Evolutionary conservation across 257 asterid species (phyloP), one percentile per base, ranked within the genome.

Genomic region (Nicotiana benthamiana): DNA sequence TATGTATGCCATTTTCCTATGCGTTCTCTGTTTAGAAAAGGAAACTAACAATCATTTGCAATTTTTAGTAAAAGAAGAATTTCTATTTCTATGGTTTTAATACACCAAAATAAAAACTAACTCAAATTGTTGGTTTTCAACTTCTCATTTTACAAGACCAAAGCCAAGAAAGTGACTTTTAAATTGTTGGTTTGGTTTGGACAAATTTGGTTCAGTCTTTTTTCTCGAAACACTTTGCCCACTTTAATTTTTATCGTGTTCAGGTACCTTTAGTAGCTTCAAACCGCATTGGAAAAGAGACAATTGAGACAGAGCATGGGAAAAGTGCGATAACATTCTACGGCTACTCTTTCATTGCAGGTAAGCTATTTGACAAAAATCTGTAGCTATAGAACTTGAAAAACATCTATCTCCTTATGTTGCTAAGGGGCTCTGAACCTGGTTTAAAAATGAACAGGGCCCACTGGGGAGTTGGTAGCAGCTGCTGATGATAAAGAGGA

Each of bases 241-340:
- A 9, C 34, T n/a, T 7, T 59, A 66, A 68, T 61, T 83, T 80
- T 79, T 79, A 1, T 64, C 74, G 53, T 67, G 54, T 81, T 27
- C 86, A 94, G 99, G 98, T 96, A 34, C 99, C 99, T 83, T 83
- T 94, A 84, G 92, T 96, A 28, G 97, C 97, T 32, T 92, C 99
- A 79, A 96, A 96, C 88, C 97, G 98, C 84, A 77, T 96, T 2
- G 97, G 99, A 12, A 91, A 91, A 85, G 99, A 96, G 89, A 84
- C 83, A 40, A 89, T 96, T 56, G 83, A 86, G 90, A 96, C 97
- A 20, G 97, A 94, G 66, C 97, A 90, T 84, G 99, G 99, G 68
- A 90, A 90, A 81, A 92, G 99, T 60, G 86, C 82, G 91, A 94
- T 96, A 83, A 90, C 92, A 56, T 96, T 96, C 88, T 96, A 94